Evolutionary conservation across 306 rosid species (phyloP).

Genomic region (Arachis hypogaea): DNA sequence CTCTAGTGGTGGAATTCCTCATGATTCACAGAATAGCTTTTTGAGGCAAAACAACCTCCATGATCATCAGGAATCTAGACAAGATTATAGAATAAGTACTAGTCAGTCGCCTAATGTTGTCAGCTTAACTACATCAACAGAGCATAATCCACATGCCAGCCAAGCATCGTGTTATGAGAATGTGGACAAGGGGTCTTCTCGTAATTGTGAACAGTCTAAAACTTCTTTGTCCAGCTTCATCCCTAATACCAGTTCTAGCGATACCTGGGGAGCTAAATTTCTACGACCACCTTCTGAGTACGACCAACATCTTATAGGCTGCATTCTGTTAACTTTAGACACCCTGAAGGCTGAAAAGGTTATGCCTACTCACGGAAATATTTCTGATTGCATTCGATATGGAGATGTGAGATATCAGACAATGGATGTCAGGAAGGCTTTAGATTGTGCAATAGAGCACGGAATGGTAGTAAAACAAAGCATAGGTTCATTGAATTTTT

Average conservation of each 20-base stretch:
- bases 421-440: conserved; percentile 66
- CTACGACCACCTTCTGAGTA: conserved; percentile 54
- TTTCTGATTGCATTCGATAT: conserved; percentile 64
- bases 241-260: conserved; percentile 42
- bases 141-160: conserved; percentile 41
- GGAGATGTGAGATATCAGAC: conserved; percentile 65
- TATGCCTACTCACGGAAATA: conserved; percentile 72
- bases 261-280: conserved; percentile 55
- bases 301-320: conserved; percentile 61
- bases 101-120: conserved; percentile 38
- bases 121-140: conserved; percentile 31
- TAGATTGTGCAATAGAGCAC: conserved; percentile 65
- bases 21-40: conserved; percentile 39
- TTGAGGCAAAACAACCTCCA: conserved; percentile 50
- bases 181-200: conserved; percentile 47
- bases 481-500: conserved; percentile 57
- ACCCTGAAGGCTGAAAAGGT: conserved; percentile 67
- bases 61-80: conserved; percentile 46
- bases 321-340: conserved; percentile 61
- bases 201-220: conserved; percentile 34
- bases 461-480: conserved; percentile 55
- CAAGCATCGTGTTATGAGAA: conserved; percentile 46
- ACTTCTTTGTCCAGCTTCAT: conserved; percentile 34
- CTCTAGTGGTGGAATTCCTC: conserved; percentile 36
- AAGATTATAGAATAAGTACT: conserved; percentile 44